Conservation (phyloP, 2,329 filamentous ascomycete species). For the Mollisiaceae sp. region DNA sequence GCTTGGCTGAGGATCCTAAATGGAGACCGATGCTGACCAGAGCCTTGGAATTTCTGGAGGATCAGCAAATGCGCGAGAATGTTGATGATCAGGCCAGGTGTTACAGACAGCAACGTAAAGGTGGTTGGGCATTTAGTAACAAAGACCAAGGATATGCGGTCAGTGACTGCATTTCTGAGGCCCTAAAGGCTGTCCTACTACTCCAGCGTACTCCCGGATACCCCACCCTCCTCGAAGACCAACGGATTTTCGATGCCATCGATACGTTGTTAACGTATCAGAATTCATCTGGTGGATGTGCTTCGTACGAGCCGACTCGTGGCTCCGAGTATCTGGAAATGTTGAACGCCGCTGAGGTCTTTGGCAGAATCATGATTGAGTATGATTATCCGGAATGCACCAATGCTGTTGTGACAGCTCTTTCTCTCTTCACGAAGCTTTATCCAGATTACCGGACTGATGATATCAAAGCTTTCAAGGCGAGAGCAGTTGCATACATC, state of each 20-base stretch:
- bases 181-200: conserved; percentile 82
- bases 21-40: conserved; percentile 85
- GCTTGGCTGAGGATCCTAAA: conserved; percentile 74
- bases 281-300: conserved; percentile 82
- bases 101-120: conserved; percentile 90
- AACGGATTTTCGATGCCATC: conserved; percentile 83
- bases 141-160: conserved; percentile 93
- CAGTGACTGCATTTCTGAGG: conserved; percentile 92
- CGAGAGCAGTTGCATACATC: conserved; percentile 80
- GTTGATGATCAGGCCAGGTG: conserved; percentile 76
- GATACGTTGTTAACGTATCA: conserved; percentile 93
- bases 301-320: conserved; percentile 85
- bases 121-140: conserved; percentile 95
- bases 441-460: conserved; percentile 79
- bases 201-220: conserved; percentile 81
- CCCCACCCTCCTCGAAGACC: conserved; percentile 74
- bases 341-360: conserved; percentile 95
- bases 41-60: conserved; percentile 84
- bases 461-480: conserved; percentile 77
- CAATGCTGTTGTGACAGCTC: conserved; percentile 87
- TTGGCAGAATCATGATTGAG: conserved; percentile 96
- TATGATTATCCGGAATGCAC: conserved; percentile 99
- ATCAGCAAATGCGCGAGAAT: conserved; percentile 89
- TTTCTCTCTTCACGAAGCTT: conserved; percentile 80
- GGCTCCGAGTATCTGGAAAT: conserved; percentile 80